Conservation (phyloP, 2,329 filamentous ascomycete genomes). For the Thelonectria discophora region DNA sequence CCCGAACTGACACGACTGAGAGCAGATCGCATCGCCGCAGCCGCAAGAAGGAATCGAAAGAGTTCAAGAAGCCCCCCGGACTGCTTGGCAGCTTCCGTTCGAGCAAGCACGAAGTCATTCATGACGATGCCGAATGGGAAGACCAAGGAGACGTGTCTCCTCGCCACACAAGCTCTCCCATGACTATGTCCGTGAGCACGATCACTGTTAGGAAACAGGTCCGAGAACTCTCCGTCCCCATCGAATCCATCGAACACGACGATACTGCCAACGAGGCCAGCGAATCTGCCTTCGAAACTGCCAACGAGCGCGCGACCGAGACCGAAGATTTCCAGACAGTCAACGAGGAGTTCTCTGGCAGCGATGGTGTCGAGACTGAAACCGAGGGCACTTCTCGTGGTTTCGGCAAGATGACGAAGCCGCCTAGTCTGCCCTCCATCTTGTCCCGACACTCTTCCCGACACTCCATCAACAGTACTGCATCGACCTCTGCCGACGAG, state of each 20-base stretch:
- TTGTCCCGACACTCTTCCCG: conserved; percentile 60
- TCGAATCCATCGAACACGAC: conserved; percentile 73
- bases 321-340: conserved; percentile 96
- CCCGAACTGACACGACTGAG: conserved; percentile 62
- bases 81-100: conserved; percentile 80
- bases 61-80: conserved; percentile 81
- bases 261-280: conserved; percentile 83
- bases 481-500: conserved; percentile 85
- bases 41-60: conserved; percentile 70
- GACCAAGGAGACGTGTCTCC: conserved; percentile 65
- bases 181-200: conserved; percentile 32
- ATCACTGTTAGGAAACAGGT: conserved; percentile 31
- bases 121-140: conserved; percentile 90
- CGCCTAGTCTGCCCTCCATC: conserved; percentile 52
- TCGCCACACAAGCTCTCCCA: conserved; percentile 34
- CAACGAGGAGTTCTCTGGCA: conserved; percentile 79
- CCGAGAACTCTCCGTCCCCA: conserved; percentile 34
- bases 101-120: conserved; percentile 78
- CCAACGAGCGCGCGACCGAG: conserved; percentile 84
- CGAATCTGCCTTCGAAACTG: conserved; percentile 71
- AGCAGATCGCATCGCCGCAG: conserved; percentile 64
- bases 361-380: conserved; percentile 88
- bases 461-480: conserved; percentile 83
- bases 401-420: conserved; percentile 53
- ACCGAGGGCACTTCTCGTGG: conserved; percentile 72